Evolutionary conservation across 148 eudicot species (phyloP).

Genomic region (Drosera capensis): DNA sequence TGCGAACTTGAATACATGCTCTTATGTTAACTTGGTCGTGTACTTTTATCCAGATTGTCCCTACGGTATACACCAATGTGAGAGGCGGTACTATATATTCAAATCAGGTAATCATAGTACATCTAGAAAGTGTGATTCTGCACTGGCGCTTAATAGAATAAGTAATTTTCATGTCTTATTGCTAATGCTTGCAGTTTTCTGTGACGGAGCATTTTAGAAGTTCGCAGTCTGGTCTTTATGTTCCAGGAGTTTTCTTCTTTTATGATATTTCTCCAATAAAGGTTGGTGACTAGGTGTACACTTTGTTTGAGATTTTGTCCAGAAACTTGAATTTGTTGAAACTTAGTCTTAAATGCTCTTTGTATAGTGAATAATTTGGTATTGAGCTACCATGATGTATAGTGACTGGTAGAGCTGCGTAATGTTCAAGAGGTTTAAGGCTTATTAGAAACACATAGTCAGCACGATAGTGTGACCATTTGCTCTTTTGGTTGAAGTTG

Average conservation of each 20-base stretch:
- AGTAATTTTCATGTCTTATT: not conserved
- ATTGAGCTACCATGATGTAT: too few relatives aligned
- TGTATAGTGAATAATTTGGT: too few relatives aligned
- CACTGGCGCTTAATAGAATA: not conserved
- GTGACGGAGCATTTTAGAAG: conserved; percentile 72
- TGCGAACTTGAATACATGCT: too few relatives aligned
- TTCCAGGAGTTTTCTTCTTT: conserved; percentile 84
- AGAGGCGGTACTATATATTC: conserved; percentile 43
- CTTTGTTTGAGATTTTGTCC: too few relatives aligned
- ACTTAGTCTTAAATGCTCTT: not conserved
- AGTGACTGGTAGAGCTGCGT: too few relatives aligned
- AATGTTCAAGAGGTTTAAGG: too few relatives aligned
- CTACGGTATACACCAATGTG: conserved; percentile 55
- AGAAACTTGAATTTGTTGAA: not conserved
- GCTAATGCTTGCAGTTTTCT: conserved; percentile 41
- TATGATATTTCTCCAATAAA: conserved; percentile 85
- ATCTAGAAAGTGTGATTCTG: conserved; percentile 6
- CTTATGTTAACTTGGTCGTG: too few relatives aligned
- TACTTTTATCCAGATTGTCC: conserved; percentile 61
- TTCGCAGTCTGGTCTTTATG: conserved; percentile 36
- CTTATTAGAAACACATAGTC: not conserved
- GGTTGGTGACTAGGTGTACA: conserved; percentile 41
- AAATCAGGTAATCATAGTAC: conserved; percentile 50
- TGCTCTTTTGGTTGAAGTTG: too few relatives aligned
- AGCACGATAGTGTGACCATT: not conserved